phyloP scores from a whole-genome alignment of 2,329 filamentous ascomycete species.

The Diaporthe vexans region DNA sequence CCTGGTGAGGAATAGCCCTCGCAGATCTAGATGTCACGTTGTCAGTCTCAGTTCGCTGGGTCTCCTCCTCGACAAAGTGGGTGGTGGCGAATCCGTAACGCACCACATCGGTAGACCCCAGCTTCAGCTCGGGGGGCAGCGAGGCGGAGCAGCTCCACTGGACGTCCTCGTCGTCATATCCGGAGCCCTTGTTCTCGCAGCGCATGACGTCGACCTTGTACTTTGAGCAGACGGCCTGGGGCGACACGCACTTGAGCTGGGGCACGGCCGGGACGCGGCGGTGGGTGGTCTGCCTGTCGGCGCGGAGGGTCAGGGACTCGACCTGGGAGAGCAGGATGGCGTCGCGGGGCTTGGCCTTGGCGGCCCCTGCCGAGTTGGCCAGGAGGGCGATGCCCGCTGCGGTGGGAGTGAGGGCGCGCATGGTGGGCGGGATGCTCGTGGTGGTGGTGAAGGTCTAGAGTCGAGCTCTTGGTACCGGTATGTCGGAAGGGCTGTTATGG shows the following conservation, averaged over 20 bases:
- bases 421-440: conserved; percentile 13
- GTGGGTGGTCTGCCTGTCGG: conserved; percentile 75
- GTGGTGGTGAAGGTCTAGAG: not conserved
- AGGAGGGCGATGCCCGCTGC: conserved; percentile 14
- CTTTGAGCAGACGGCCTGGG: conserved; percentile 73
- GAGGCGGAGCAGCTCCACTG: conserved; percentile 88
- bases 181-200: conserved; percentile 87
- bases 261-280: conserved; percentile 83
- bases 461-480: not conserved
- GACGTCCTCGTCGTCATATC: conserved; percentile 84
- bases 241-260: conserved; percentile 82
- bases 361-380: conserved; percentile 42
- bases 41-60: not conserved
- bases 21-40: conserved; percentile 68
- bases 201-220: conserved; percentile 87
- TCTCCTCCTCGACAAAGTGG: not conserved
- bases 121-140: conserved; percentile 73
- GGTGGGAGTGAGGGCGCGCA: conserved; percentile 12
- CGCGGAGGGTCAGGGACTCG: conserved; percentile 82
- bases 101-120: conserved; percentile 86
- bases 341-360: conserved; percentile 58
- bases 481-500: not conserved
- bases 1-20: conserved; percentile 85
- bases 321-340: conserved; percentile 75
- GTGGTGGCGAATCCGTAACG: not conserved